Base-by-base conservation (phyloP, 1,284 basidiomycete genomes). In the Ustilago xerochloae region DNA sequence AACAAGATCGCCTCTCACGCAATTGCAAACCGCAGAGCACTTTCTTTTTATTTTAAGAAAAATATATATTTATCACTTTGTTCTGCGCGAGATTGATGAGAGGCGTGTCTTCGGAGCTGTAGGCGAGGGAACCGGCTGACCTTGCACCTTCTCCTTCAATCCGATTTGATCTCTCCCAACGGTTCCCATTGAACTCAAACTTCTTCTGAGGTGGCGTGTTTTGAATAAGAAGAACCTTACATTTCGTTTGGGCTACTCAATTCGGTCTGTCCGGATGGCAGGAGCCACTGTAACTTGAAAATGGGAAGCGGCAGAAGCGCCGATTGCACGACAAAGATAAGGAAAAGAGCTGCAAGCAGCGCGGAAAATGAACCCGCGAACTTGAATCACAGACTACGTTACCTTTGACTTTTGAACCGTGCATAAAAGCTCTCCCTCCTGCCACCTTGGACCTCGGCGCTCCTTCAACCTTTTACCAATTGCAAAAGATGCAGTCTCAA, bases 51-150 rank as follows among this genome's bases (percentile, higher is more conserved):
- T 35, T 35, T 35, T 35, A 35, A 35, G 32, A 35, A 35, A n/a
- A n/a, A n/a, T n/a, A n/a, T n/a, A n/a, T n/a, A n/a, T n/a, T n/a
- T n/a, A n/a, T n/a, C n/a, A n/a, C n/a, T n/a, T n/a, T n/a, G n/a
- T n/a, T n/a, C n/a, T n/a, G n/a, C n/a, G n/a, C n/a, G n/a, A n/a
- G n/a, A n/a, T n/a, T n/a, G n/a, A n/a, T n/a, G n/a, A n/a, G n/a
- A n/a, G n/a, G n/a, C n/a, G n/a, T n/a, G n/a, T n/a, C 32, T 38
- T 55, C 41, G 41, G 51, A 55, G 41, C 53, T 46, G 53, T n/a
- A 13, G 10, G 48, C 43, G 26, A 35, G 39, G 20, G n/a, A 47
- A 45, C 43, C 53, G 29, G 30, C 53, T 55, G 53, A 55, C 53
- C 43, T n/a, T 56, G 54, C 54, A 20, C 18, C 33, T 29, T 20